Conservation (phyloP, 108 stramenopile genomes). For the Skeletonema potamos region DNA sequence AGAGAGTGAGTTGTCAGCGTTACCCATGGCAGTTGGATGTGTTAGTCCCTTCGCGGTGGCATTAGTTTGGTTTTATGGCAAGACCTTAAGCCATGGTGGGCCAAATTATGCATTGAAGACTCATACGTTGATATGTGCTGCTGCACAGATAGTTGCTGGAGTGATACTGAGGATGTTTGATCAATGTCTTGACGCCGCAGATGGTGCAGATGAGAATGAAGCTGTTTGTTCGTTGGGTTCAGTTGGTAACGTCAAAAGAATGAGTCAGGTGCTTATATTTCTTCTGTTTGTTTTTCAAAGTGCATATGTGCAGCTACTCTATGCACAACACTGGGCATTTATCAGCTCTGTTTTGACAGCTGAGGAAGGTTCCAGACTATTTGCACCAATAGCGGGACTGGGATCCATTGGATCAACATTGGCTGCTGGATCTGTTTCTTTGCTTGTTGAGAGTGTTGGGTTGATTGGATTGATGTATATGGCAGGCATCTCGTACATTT, state of each 20-base stretch:
- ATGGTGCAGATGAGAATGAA: background rate
- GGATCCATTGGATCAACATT: slow-evolving; percentile 66
- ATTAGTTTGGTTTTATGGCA: slow-evolving; percentile 68
- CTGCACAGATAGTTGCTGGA: slow-evolving; percentile 17
- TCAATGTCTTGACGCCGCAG: slow-evolving; percentile 1
- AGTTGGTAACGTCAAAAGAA: background rate
- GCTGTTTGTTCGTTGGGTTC: background rate
- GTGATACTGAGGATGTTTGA: slow-evolving; percentile 16
- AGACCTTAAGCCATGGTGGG: slow-evolving; percentile 55
- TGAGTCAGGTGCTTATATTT: slow-evolving; percentile 33
- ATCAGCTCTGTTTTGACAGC: slow-evolving; percentile 72
- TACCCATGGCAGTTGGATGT: slow-evolving; percentile 80
- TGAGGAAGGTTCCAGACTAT: slow-evolving; percentile 69
- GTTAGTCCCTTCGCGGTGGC: slow-evolving; percentile 69
- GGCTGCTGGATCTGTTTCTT: slow-evolving; percentile 55
- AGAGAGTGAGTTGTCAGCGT: slow-evolving; percentile 55
- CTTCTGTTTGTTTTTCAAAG: slow-evolving; percentile 80
- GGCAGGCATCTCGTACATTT: slow-evolving; percentile 46
- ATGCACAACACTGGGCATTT: slow-evolving; percentile 87
- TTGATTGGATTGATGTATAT: slow-evolving; percentile 56
- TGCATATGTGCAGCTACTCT: slow-evolving; percentile 79
- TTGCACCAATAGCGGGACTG: slow-evolving; percentile 76
- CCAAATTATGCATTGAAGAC: slow-evolving; percentile 63
- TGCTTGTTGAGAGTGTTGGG: slow-evolving; percentile 42
- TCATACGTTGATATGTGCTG: slow-evolving; percentile 52